Base-by-base conservation (phyloP, 208 protist species). In the Leishmania braziliensis region DNA sequence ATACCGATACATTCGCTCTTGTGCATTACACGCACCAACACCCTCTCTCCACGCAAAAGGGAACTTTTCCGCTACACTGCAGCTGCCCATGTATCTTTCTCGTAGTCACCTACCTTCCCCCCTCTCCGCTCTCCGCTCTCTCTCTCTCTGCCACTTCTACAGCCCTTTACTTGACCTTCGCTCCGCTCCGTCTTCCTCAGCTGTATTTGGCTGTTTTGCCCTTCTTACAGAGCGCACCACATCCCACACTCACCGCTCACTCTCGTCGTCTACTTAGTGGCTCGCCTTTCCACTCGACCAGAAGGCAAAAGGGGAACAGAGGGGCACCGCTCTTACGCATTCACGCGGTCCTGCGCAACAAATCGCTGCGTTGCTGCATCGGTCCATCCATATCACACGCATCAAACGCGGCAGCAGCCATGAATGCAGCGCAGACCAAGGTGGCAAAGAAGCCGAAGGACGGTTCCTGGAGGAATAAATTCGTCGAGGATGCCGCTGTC, bases 401-500 rank as follows among this genome's bases (percentile, higher is more conserved):
- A 6, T 73, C 39, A 16, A 73, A 36, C 26, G 46, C 8, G 43
- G 65, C 46, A 53, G 39, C 10, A 51, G 48, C 39, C 12, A 84
- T 79, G 65, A 75, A 56, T 36, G 46, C 43, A 3, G 29, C 39
- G 23, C 20, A 60, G 10, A 33, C 53, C 62, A 53, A 62, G 50
- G 36, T 46, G 5, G 26, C 46, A 36, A 50, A 36, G 33, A 76
- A 56, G 50, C 20, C 56, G 71, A 43, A 79, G 66, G 36, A 83
- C 20, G 16, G 43, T 33, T 81, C 75, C n/a, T 75, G 81, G 33
- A 62, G 89, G 20, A 80, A 80, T 43, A 93, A 90, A 62, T 91
- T 81, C 39, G 79, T 95, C 54, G 90, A 91, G 54, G 85, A 93
- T 63, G 89, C 88, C 33, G 78, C 92, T 12, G 89, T 94, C n/a